Evolutionary conservation across 2,329 filamentous ascomycete species (phyloP).

Genomic region (Alternaria rosae): DNA sequence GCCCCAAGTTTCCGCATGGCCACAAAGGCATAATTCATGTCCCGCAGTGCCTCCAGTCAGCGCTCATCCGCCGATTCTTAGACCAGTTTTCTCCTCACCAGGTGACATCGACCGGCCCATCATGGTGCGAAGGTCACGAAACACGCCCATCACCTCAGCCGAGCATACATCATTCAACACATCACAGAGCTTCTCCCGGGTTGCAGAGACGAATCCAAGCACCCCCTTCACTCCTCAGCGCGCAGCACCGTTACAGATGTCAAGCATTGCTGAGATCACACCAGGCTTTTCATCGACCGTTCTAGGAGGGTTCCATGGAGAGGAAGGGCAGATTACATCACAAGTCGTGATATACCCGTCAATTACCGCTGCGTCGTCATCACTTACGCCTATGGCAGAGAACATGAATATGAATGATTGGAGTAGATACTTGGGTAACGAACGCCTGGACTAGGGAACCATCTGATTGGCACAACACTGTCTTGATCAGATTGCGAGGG

Average conservation of each 20-base stretch:
- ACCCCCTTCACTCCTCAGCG: not conserved
- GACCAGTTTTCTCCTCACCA: slow-evolving; percentile 21
- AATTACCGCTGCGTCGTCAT: not conserved
- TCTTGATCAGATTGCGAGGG: not conserved
- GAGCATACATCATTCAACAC: not conserved
- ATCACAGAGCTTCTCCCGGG: not conserved
- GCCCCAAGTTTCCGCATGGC: not conserved
- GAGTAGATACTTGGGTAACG: not conserved
- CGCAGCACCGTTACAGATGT: not conserved
- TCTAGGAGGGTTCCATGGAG: not conserved
- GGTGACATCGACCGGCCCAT: not conserved
- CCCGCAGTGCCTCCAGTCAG: slow-evolving; percentile 22
- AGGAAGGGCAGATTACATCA: not conserved
- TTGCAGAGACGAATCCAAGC: too few species aligned
- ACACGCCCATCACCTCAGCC: not conserved
- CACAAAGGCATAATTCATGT: slow-evolving; percentile 28
- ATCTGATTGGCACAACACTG: not conserved
- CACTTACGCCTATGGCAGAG: not conserved
- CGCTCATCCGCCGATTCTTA: slow-evolving; percentile 9
- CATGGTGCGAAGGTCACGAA: not conserved
- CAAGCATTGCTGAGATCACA: not conserved
- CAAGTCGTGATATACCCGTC: not conserved
- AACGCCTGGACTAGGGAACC: not conserved
- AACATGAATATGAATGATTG: slow-evolving; percentile 3
- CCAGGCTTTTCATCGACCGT: not conserved